phyloP scores from a whole-genome alignment of 306 rosid genomes.

The Malus orientalis region DNA sequence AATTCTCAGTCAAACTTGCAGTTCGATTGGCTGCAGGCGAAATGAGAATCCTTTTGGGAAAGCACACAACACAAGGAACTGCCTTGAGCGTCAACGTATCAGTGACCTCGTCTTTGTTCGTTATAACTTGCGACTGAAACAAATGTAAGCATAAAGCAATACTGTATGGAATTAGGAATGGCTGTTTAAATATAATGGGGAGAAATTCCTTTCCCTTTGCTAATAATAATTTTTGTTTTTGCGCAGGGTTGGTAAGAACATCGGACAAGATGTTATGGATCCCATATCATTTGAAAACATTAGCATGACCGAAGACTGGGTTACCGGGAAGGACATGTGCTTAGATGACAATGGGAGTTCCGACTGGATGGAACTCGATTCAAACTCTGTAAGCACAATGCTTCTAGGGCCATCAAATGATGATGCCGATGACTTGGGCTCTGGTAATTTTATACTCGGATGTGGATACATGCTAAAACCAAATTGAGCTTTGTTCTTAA shows the following conservation, averaged over 20 bases:
- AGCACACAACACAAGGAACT: constrained; percentile 46
- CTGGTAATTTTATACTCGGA: constrained; percentile 37
- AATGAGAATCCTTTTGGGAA: constrained; percentile 51
- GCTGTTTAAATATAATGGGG: constrained; percentile 10
- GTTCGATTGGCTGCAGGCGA: constrained; percentile 39
- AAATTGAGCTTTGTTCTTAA: background rate
- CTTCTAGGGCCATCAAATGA: constrained; percentile 46
- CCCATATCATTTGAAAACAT: constrained; percentile 52
- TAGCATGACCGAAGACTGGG: constrained; percentile 62
- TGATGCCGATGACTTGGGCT: constrained; percentile 57
- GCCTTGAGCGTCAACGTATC: constrained; percentile 70
- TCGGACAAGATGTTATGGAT: constrained; percentile 45
- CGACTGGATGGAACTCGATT: constrained; percentile 59
- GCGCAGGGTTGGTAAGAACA: constrained; percentile 40
- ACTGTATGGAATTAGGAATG: constrained; percentile 4
- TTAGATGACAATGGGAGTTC: constrained; percentile 49
- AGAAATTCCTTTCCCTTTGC: constrained; percentile 1
- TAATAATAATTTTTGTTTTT: constrained; percentile 13
- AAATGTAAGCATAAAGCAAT: constrained; percentile 26
- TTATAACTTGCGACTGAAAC: constrained; percentile 30
- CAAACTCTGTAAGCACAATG: constrained; percentile 40
- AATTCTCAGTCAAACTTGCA: constrained; percentile 84
- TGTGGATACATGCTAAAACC: background rate
- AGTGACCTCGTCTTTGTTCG: constrained; percentile 73
- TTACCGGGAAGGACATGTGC: constrained; percentile 38